A percentile compares a stretch with the other conserved stretches of the same genome.
Evolutionary conservation across 2,329 filamentous ascomycete species (phyloP).

Genomic region (Botrytis byssoidea): DNA sequence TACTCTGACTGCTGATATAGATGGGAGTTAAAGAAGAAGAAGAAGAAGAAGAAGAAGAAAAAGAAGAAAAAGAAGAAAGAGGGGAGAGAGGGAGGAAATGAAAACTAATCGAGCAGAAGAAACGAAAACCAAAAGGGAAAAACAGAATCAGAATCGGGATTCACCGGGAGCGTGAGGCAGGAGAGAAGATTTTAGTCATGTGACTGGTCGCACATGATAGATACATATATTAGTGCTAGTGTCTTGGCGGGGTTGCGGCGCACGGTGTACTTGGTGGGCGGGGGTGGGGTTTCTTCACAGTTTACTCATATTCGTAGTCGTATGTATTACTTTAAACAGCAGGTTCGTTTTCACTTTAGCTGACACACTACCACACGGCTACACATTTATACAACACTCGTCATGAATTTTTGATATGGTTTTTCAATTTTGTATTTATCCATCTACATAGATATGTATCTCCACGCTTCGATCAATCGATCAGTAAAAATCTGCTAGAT

Average conservation of each 20-base stretch:
- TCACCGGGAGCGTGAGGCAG: neutral
- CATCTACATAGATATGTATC: neutral
- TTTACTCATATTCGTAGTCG: neutral
- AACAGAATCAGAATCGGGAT: neutral
- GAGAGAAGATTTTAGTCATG: neutral
- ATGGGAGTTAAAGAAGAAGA: no score
- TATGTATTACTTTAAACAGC: neutral
- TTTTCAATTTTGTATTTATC: neutral
- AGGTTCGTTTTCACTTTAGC: neutral
- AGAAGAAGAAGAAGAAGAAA: no score
- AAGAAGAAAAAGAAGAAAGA: no score
- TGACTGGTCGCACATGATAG: neutral
- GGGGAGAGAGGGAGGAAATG: no score
- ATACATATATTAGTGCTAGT: neutral
- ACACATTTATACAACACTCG: neutral
- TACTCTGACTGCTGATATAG: no score
- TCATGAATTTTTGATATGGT: neutral
- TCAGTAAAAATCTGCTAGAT: neutral
- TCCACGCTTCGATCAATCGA: neutral
- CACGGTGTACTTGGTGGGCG: no score
- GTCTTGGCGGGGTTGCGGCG: neutral
- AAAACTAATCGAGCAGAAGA: neutral
- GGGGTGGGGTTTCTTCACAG: no score
- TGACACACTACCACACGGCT: neutral
- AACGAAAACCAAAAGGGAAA: neutral